These are phyloP conservation scores for Metschnikowia rubicola DNA, from an alignment of 805 yeast species.

Conservation along the genomic window DNA sequence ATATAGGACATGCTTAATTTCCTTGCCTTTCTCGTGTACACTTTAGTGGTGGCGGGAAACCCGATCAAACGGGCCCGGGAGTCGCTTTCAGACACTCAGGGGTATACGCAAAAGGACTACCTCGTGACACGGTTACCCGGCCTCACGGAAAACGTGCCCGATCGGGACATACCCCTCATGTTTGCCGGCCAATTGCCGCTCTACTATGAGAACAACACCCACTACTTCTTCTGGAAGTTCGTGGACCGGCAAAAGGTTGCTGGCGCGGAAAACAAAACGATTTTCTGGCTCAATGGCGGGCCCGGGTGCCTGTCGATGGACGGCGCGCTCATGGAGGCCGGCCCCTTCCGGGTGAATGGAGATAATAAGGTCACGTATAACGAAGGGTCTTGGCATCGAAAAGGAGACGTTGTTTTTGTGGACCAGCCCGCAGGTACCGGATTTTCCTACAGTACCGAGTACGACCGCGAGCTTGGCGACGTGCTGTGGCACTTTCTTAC, in stretches of 20 bases:
- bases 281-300: constrained; percentile 95
- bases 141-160: constrained; percentile 27
- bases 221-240: constrained; percentile 78
- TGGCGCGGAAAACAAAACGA: constrained; percentile 42
- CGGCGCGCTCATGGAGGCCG: constrained; percentile 90
- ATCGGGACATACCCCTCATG: constrained; percentile 48
- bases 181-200: constrained; percentile 66
- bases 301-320: constrained; percentile 99
- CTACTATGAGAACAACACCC: constrained; percentile 48
- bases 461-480: constrained; percentile 50
- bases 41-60: constrained; percentile 9
- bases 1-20: constrained; percentile 1
- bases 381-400: constrained; percentile 79
- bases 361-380: constrained; percentile 48
- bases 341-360: constrained; percentile 69
- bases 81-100: constrained; percentile 5
- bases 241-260: constrained; percentile 29
- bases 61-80: constrained; percentile 14
- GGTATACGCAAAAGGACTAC: constrained; percentile 11
- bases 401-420: constrained; percentile 75
- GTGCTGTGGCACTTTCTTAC: constrained; percentile 60
- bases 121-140: constrained; percentile 39
- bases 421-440: constrained; percentile 98
- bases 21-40: constrained; percentile 1
- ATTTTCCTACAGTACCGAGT: constrained; percentile 61